Conservation (phyloP, 148 eudicot genomes). For the Diospyros lotus region DNA sequence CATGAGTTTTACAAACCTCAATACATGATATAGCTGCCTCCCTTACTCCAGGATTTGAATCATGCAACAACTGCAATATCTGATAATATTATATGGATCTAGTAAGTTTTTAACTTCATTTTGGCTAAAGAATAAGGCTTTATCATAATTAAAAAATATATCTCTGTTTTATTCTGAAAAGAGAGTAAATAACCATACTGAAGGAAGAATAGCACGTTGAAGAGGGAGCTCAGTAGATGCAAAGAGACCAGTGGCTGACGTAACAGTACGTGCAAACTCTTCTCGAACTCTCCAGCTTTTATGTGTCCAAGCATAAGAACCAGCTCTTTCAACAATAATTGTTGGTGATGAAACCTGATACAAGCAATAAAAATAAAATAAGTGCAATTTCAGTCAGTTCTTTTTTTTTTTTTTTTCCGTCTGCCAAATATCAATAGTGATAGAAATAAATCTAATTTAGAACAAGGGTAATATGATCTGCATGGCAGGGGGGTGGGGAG, state of each 20-base stretch:
- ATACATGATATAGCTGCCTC: constrained; percentile 90
- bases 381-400: neutral
- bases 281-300: constrained; percentile 97
- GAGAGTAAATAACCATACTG: constrained; percentile 41
- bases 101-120: constrained; percentile 10
- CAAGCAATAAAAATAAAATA: neutral
- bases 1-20: constrained; percentile 56
- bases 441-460: neutral
- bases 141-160: too few relatives aligned
- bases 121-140: neutral
- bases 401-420: neutral
- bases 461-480: neutral
- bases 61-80: constrained; percentile 97
- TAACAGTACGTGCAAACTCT: constrained; percentile 94
- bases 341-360: constrained; percentile 94
- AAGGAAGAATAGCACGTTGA: constrained; percentile 94
- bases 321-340: constrained; percentile 92
- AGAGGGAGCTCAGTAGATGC: constrained; percentile 96
- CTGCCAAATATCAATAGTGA: neutral
- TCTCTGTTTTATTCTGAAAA: neutral
- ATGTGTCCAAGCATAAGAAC: constrained; percentile 91
- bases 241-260: constrained; percentile 85
- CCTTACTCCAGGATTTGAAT: constrained; percentile 83
- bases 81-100: constrained; percentile 27
- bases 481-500: neutral